Evolutionary conservation across 179 eudicot genomes (phyloP), one percentile per base, ranked within the genome.

Genomic region (Beta macrorhiza): DNA sequence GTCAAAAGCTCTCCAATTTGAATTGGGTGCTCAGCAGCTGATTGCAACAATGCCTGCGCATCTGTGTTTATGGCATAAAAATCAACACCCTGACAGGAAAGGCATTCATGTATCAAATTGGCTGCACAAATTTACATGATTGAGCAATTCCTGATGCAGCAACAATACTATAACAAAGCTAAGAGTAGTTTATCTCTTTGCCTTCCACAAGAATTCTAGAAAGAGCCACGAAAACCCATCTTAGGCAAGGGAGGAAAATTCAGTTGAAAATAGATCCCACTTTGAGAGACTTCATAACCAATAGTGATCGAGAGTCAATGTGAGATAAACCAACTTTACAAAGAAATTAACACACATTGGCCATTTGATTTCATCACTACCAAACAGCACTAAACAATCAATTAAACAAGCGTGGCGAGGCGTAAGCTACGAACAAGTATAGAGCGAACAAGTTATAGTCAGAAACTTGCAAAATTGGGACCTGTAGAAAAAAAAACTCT

Each of bases 1-100:
- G 99, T 96, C 89, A 96, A 86, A 81, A 94, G 97, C 87, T 96
- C 98, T 85, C 98, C 98, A 79, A 96, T 96, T 82, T 94, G 97
- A 82, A 96, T 88, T 8, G 98, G 99, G 89, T 92, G 87, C 81
- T 88, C 90, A 53, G 99, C 98, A 76, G 97, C 90, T 78, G 99
- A 94, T 70, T 92, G 93, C 72, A 90, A 68, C 32, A 96, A 90
- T 25, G 99, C 95, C 85, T 96, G 99, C 79, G 99, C 91, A 89
- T 96, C 99, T 52, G 98, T 96, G 88, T 96, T 96, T 88, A 96
- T 88, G 84, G 98, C 97, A 78, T 91, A 96, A 87, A 96, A 96
- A 83, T 96, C 98, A 64, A 96, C 97, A 86, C 99, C 98, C 99
- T 94, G 87, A 79, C 76, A 89, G 61, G 42, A 75, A 61, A 90